Evolutionary conservation across 805 yeast species (phyloP), one percentile per base, ranked within the genome.

Genomic region (Maudiozyma barnettii): DNA sequence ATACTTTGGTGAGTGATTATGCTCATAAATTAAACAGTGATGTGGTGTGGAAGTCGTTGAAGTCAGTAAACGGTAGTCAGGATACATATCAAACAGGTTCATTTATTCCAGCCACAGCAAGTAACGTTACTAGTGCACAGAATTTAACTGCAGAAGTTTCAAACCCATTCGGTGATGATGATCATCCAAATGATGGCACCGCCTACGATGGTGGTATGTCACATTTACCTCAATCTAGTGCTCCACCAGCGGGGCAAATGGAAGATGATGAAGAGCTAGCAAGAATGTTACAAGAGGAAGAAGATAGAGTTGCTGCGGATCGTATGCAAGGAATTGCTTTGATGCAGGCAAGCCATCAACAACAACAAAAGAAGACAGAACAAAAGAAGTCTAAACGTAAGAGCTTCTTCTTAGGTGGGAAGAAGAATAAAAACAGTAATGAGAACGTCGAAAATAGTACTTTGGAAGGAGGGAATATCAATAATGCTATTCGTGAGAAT

Each of bases 21-120:
- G 88, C 93, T 3, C 83, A 78, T 56, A 58, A 54, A 40, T 50
- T 60, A 20, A 69, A 72, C 38, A 52, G 53, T 1, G 67, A 73
- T n/a, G 74, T 84, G 18, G 86, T 87, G 7, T 91, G 98, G 98
- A 90, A 85, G 60, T 76, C 84, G 1, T 66, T 91, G 39, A 74
- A 73, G 43, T 77, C 86, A 2, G 74, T 80, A 2, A 73, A 73
- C 40, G 96, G 96, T 0, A 65, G 71, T 1, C 78, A 78, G n/a
- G 95, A 86, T 57, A 68, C 71, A 23, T 85, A 81, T 55, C 79
- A 77, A 61, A 76, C 78, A 13, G 95, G 93, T 1, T 72, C 70
- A 18, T 86, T 86, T 53, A 61, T 71, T 7, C 81, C 81, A 1
- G 18, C 39, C 5, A 59, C 72, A 1, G 8, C 5, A 4, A 33